Conservation (phyloP, 495 filamentous ascomycete species). For the Penicillium canariense region DNA sequence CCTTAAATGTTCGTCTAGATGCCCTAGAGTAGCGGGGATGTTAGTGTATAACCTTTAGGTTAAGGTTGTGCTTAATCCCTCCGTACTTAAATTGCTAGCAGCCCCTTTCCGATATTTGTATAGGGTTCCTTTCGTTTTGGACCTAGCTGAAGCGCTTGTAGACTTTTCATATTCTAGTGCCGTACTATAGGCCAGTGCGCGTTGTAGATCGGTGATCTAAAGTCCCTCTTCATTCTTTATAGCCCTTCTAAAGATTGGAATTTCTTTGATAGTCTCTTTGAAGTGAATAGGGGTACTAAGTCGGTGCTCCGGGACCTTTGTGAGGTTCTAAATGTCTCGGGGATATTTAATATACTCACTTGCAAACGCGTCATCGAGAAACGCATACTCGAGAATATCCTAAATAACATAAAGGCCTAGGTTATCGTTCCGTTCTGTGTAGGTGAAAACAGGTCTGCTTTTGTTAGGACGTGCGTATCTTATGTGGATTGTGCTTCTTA, state of each 20-base stretch:
- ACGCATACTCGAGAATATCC: constrained; percentile 15
- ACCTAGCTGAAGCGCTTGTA: constrained; percentile 14
- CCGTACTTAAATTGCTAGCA: constrained; percentile 17
- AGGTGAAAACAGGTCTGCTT: constrained; percentile 18
- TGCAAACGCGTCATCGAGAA: constrained; percentile 13
- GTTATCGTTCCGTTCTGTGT: constrained; percentile 28
- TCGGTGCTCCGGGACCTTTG: constrained; percentile 17
- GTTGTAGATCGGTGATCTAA: constrained; percentile 12
- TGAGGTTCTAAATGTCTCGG: constrained; percentile 21
- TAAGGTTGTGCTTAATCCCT: neutral
- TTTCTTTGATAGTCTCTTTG: constrained; percentile 17
- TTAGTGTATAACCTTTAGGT: constrained; percentile 3
- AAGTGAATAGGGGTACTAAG: constrained; percentile 25
- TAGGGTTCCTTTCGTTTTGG: constrained; percentile 13
- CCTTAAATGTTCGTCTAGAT: constrained; percentile 23
- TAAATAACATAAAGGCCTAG: constrained; percentile 26
- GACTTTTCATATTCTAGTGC: constrained; percentile 10
- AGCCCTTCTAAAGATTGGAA: constrained; percentile 11
- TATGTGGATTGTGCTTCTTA: constrained; percentile 9
- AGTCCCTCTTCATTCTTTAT: neutral
- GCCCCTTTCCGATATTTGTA: constrained; percentile 30
- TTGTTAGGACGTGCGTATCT: neutral
- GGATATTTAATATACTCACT: constrained; percentile 20
- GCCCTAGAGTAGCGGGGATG: constrained; percentile 11
- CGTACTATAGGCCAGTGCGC: constrained; percentile 8